Evolutionary conservation across 352 stramenopile genomes (phyloP).

Genomic region (Globisporangium viniferum): DNA sequence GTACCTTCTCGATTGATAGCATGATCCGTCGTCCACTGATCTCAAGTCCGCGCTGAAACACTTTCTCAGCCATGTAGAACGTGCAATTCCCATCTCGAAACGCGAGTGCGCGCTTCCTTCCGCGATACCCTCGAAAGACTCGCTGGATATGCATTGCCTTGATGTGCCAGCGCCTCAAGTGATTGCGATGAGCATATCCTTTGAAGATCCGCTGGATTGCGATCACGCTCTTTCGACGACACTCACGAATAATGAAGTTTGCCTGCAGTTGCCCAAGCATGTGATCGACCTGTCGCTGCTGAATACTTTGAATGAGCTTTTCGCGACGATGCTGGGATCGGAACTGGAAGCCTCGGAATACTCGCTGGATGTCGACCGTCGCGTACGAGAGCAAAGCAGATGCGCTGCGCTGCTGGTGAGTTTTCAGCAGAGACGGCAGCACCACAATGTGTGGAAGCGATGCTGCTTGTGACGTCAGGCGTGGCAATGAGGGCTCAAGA

Average conservation of each 20-base stretch:
- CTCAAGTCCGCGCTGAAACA: constrained; percentile 56
- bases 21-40: constrained; percentile 45
- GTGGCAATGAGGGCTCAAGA: neutral
- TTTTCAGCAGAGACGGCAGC: constrained; percentile 42
- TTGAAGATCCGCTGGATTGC: constrained; percentile 62
- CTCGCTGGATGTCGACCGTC: constrained; percentile 41
- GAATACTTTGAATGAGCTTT: constrained; percentile 36
- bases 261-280: constrained; percentile 26
- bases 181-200: constrained; percentile 34
- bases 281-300: constrained; percentile 49
- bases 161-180: constrained; percentile 27
- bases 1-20: constrained; percentile 63
- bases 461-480: neutral
- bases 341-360: constrained; percentile 59
- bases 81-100: constrained; percentile 67
- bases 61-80: constrained; percentile 64
- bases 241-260: constrained; percentile 38
- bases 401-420: constrained; percentile 26
- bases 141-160: constrained; percentile 46
- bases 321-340: constrained; percentile 44
- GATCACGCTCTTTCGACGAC: constrained; percentile 36
- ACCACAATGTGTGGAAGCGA: constrained; percentile 29
- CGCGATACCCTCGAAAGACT: constrained; percentile 47
- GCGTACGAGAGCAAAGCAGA: constrained; percentile 24
- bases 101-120: constrained; percentile 46